Percentiles rank a stretch among this genome's conserved stretches.
phyloP scores from a whole-genome alignment of 2,329 filamentous ascomycete genomes.

The Onygena corvina region DNA sequence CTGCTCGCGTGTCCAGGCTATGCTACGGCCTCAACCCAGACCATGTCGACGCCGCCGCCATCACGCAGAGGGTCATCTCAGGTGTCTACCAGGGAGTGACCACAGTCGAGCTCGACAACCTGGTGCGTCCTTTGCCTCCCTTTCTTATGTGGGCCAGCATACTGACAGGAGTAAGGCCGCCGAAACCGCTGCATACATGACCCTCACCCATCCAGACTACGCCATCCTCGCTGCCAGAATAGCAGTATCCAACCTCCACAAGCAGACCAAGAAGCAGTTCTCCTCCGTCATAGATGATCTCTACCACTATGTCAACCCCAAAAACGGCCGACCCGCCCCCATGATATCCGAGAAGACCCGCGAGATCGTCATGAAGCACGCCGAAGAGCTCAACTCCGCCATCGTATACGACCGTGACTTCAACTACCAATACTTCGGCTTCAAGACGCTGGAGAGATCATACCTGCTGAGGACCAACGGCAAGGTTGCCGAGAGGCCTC shows the following conservation, averaged over 20 bases:
- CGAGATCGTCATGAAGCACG: conserved; percentile 87
- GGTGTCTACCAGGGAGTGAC: conserved; percentile 98
- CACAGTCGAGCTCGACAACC: conserved; percentile 88
- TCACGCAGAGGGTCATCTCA: conserved; percentile 98
- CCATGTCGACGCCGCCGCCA: conserved; percentile 93
- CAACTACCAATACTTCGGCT: conserved; percentile 99
- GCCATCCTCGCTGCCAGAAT: conserved; percentile 96
- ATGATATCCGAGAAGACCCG: conserved; percentile 93
- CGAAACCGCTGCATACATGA: conserved; percentile 99
- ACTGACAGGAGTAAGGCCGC: conserved; percentile 54
- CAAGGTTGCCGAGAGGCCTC: conserved; percentile 91
- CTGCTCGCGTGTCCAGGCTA: conserved; percentile 88
- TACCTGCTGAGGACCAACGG: conserved; percentile 92
- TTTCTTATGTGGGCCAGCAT: conserved; percentile 10
- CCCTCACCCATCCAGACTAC: conserved; percentile 96
- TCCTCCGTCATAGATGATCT: conserved; percentile 89
- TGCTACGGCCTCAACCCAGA: conserved; percentile 95
- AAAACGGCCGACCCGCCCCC: conserved; percentile 67
- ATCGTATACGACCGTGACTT: conserved; percentile 99
- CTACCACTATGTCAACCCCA: conserved; percentile 92
- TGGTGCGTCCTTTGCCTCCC: conserved; percentile 49
- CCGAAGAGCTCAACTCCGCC: conserved; percentile 93
- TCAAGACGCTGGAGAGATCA: conserved; percentile 97
- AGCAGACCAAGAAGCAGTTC: conserved; percentile 99
- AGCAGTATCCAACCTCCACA: conserved; percentile 98